Evolutionary conservation across 2,329 filamentous ascomycete species (phyloP), one percentile per base, ranked within the genome.

Genomic region (Fusarium xylarioides): DNA sequence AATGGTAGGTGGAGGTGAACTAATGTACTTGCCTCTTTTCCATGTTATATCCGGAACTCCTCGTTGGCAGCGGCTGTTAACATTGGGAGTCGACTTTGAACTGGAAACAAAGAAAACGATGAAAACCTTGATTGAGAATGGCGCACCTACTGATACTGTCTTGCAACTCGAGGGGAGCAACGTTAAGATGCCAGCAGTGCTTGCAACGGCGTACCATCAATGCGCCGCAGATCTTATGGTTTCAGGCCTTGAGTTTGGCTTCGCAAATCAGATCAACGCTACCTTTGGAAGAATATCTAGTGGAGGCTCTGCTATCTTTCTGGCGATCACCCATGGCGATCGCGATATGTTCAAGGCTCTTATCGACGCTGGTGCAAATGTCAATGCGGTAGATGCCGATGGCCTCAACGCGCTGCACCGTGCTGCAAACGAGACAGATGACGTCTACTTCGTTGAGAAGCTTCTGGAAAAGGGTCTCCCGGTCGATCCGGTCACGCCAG

Each of bases 21-120:
- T 62, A 7, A 16, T 62, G 59, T 62, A 44, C 21, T 19, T 35
- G 11, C 59, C 59, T n/a, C 59, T 62, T 28, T 62, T 62, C n/a
- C 52, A 62, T 4, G 34, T 58, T 11, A 28, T 62, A 7, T 30
- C 32, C 8, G 52, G 59, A 34, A 42, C 40, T 1, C 23, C 40
- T 11, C 52, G 52, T 9, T 62, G 59, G 59, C 50, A 57, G 11
- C 14, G 59, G 4, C 26, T 62, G 14, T 21, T 34, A 7, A 21
- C 54, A 3, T 7, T 46, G 2, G 59, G 59, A 4, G 32, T 62
- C 16, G 21, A 62, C 12, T 62, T 62, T 23, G 59, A 58, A 6
- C n/a, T 12, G 8, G 59, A 62, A 26, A 32, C 59, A 16, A 62
- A 42, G 47, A 62, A 58, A 11, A 62, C 59, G 1, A 62, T 62